Evolutionary conservation across 2,329 filamentous ascomycete species (phyloP).

Genomic region (Aspergillus bombycis): DNA sequence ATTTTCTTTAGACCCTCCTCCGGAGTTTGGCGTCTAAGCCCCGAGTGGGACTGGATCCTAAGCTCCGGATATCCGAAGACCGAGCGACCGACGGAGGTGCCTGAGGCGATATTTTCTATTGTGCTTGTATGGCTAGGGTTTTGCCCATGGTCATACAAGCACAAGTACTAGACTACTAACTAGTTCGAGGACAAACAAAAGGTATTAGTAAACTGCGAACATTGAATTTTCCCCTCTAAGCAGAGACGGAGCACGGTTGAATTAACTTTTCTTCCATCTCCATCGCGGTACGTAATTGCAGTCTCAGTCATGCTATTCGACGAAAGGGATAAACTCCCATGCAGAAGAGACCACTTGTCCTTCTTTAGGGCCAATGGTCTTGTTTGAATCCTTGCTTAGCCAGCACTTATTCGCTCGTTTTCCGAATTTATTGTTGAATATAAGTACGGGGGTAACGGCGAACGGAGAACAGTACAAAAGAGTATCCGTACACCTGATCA

Average conservation of each 20-base stretch:
- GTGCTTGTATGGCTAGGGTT: neutral
- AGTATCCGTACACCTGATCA: neutral
- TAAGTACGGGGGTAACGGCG: neutral
- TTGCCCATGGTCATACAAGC: neutral
- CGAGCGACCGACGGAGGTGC: constrained; percentile 1
- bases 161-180: too few relatives aligned
- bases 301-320: neutral
- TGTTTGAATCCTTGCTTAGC: neutral
- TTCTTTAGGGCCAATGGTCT: neutral
- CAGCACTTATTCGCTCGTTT: neutral
- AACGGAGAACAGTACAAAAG: neutral
- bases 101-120: neutral
- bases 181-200: neutral
- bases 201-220: neutral
- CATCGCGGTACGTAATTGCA: neutral
- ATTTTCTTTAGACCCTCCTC: constrained; percentile 9
- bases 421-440: neutral
- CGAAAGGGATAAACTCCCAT: constrained; percentile 2
- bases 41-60: neutral
- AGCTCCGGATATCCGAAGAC: constrained; percentile 6
- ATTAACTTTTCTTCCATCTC: neutral
- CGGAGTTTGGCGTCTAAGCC: constrained; percentile 10
- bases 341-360: neutral
- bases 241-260: neutral
- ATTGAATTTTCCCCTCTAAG: neutral